Base-by-base conservation (phyloP, 257 asterid genomes). In the Solanum verrucosum region DNA sequence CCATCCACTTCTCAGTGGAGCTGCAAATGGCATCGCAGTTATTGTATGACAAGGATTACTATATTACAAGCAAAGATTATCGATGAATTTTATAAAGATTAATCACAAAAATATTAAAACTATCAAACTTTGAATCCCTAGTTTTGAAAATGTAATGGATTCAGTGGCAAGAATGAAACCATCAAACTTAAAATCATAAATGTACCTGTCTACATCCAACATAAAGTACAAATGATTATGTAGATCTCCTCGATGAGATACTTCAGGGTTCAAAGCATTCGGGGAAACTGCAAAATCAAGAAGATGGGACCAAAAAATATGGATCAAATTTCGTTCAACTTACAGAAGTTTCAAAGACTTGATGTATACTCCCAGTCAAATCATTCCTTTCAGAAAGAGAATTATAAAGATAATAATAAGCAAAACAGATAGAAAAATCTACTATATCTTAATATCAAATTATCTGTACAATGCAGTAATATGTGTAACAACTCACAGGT, bases 321-420 rank as follows among this genome's bases (percentile, higher is more conserved):
- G 56, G 56, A 44, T 44, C 16, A 44, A 44, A 44, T 44, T 44
- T 12, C 16, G 16, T 65, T 83, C 49, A 87, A 90, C 94, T 88
- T 71, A 92, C 94, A 91, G 78, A 79, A 90, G 90, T 37, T 65
- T 77, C 70, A 91, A 83, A 67, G 90, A 77, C 56, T 89, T 37
- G 74, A 92, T 33, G 46, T 85, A 92, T 84, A 88, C 40, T 84
- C 65, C 93, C 94, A 40, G 86, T 88, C 74, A 92, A 88, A 18
- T 89, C 83, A 88, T 92, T 92, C 86, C 93, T 91, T 75, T 79
- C 15, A 44, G 63, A n/a, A 78, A 73, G 86, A 59, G 68, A 78
- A n/a, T 79, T 3, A 49, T 13, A 23, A 60, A 86, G 25, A 65
- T 82, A 56, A 9, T 44, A 44, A 4, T 88, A 16, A 92, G 87